These are phyloP conservation scores for Cladophialophora yegresii DNA, from an alignment of 2,329 filamentous ascomycete species.

Conservation along the genomic window DNA sequence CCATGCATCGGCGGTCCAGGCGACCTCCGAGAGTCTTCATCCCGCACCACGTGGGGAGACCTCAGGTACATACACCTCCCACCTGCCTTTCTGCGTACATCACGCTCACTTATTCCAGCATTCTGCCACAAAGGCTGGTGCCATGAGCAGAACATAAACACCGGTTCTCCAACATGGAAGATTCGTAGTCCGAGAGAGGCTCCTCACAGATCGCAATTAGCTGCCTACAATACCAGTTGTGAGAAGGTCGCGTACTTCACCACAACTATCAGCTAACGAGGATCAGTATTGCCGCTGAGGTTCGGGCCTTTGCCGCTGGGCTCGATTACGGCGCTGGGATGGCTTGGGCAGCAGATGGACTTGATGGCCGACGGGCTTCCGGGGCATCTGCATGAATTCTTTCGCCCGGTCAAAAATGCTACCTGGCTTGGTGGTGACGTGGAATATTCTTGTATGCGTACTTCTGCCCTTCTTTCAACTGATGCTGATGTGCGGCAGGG, in stretches of 20 bases:
- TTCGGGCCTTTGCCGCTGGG: constrained; percentile 52
- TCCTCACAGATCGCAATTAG: constrained; percentile 16
- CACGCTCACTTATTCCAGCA: background rate
- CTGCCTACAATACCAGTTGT: constrained; percentile 27
- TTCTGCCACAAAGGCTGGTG: constrained; percentile 16
- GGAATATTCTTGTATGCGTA: constrained; percentile 51
- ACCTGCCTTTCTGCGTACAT: background rate
- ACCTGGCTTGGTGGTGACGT: constrained; percentile 55
- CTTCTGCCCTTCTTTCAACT: background rate
- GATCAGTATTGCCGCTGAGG: constrained; percentile 41
- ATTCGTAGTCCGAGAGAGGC: constrained; percentile 22
- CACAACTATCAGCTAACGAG: background rate
- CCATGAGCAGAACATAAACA: constrained; percentile 1
- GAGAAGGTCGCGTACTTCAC: background rate
- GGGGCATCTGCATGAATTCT: constrained; percentile 59
- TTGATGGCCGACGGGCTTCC: constrained; percentile 55
- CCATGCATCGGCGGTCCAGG: background rate
- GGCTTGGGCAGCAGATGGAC: constrained; percentile 54
- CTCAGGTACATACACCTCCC: constrained; percentile 1
- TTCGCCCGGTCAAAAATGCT: constrained; percentile 55
- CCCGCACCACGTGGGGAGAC: background rate
- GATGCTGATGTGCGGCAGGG: constrained; percentile 22
- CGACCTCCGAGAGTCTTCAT: constrained; percentile 2
- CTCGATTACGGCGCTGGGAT: constrained; percentile 55
- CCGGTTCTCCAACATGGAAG: constrained; percentile 13